These are phyloP conservation scores for Hymenoscyphus fructigenus DNA, from an alignment of 2,329 filamentous ascomycete species.

Conservation along the genomic window DNA sequence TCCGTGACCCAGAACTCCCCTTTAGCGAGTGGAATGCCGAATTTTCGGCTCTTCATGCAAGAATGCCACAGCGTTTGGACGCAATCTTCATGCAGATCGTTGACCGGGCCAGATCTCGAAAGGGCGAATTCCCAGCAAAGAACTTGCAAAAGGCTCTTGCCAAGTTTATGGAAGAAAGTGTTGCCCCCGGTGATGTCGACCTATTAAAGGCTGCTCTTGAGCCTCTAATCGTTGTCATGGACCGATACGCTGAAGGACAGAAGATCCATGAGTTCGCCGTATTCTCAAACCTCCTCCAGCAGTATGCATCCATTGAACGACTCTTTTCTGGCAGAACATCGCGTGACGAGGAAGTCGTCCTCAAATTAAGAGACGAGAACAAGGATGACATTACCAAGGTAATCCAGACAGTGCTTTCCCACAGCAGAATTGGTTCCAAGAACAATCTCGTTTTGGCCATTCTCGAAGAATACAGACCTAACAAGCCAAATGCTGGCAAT, in stretches of 20 bases:
- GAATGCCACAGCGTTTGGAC: slow-evolving; percentile 95
- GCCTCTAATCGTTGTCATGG: slow-evolving; percentile 76
- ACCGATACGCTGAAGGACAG: slow-evolving; percentile 79
- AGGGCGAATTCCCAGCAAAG: slow-evolving; percentile 89
- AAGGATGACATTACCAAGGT: slow-evolving; percentile 87
- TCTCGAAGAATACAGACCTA: slow-evolving; percentile 90
- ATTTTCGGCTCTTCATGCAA: slow-evolving; percentile 92
- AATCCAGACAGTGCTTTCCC: slow-evolving; percentile 86
- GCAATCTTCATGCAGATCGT: slow-evolving; percentile 78
- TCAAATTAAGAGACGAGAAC: slow-evolving; percentile 92
- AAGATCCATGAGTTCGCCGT: slow-evolving; percentile 87
- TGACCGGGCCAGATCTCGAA: slow-evolving; percentile 75
- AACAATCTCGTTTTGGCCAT: slow-evolving; percentile 91
- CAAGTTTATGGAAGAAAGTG: slow-evolving; percentile 86
- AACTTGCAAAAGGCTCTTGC: slow-evolving; percentile 77
- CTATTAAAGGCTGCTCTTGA: slow-evolving; percentile 70
- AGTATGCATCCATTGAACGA: slow-evolving; percentile 80
- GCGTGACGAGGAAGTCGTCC: slow-evolving; percentile 90
- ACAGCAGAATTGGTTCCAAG: slow-evolving; percentile 90
- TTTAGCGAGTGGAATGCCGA: slow-evolving; percentile 97
- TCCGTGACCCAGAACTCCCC: slow-evolving; percentile 85
- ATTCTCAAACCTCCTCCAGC: slow-evolving; percentile 74
- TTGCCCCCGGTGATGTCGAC: slow-evolving; percentile 69
- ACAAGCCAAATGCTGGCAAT: slow-evolving; percentile 86
- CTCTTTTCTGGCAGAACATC: slow-evolving; percentile 82